Evolutionary conservation across 305 asterid species (phyloP).

Genomic region (Euphrasia arctica): DNA sequence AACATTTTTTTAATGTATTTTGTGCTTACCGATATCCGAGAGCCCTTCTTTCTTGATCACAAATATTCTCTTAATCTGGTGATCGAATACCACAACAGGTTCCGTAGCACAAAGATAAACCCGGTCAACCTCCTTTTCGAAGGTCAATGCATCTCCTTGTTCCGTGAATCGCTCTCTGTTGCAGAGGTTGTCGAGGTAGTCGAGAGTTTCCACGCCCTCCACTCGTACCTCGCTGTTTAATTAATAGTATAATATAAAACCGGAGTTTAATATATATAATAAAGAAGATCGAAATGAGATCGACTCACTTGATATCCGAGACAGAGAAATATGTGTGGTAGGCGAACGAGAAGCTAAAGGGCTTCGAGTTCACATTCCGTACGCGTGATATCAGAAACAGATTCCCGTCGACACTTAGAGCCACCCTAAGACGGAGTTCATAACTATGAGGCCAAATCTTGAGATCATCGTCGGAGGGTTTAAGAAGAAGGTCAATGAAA

Average conservation of each 20-base stretch:
- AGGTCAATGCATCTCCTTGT: slow-evolving; percentile 90
- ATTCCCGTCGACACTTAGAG: slow-evolving; percentile 52
- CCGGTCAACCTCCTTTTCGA: slow-evolving; percentile 77
- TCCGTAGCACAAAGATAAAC: slow-evolving; percentile 75
- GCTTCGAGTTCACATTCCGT: slow-evolving; percentile 72
- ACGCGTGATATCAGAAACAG: slow-evolving; percentile 62
- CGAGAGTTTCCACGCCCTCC: slow-evolving; percentile 87
- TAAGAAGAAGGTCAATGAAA: slow-evolving; percentile 52
- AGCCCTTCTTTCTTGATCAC: slow-evolving; percentile 76
- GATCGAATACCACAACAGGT: slow-evolving; percentile 73
- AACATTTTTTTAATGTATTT: not conserved
- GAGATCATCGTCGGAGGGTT: slow-evolving; percentile 67
- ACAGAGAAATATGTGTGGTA: slow-evolving; percentile 69
- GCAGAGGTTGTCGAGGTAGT: slow-evolving; percentile 70
- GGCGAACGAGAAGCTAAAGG: slow-evolving; percentile 83
- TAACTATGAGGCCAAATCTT: slow-evolving; percentile 75
- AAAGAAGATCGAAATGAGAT: too few relatives aligned
- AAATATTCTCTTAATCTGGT: slow-evolving; percentile 67
- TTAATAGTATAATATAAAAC: not conserved
- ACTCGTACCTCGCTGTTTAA: slow-evolving; percentile 77
- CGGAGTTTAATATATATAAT: too few relatives aligned
- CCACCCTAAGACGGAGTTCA: slow-evolving; percentile 67
- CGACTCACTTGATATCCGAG: slow-evolving; percentile 74
- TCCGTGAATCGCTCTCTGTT: slow-evolving; percentile 82
- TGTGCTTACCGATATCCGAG: slow-evolving; percentile 73